Evolutionary conservation across 208 protist genomes (phyloP), one percentile per base, ranked within the genome.

Genomic region (Leptomonas pyrrhocoris): DNA sequence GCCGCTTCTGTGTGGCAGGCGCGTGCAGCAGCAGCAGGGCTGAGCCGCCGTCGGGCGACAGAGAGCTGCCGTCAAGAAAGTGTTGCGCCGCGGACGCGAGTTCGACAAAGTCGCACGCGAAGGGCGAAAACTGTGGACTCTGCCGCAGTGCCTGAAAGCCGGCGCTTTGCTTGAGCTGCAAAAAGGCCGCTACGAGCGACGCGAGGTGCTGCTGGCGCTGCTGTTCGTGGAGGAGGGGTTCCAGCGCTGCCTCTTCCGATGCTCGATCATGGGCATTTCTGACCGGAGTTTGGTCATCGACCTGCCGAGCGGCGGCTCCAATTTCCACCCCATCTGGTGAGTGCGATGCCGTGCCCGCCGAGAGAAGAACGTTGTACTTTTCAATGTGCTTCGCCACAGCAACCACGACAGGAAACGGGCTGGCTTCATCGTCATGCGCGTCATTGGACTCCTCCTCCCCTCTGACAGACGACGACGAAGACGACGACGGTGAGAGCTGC

Each of bases 51-150:
- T 54, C 13, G 21, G 31, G 55, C 21, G 21, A 45, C 30, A 60
- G 34, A 1, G 45, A 5, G 0, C 45, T 51, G 19, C 70, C 43
- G n/a, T 85, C 86, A 7, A 85, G 51, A 19, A 74, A 43, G 11
- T 66, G 76, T 65, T 92, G 75, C 15, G 78, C 79, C 8, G 72
- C 63, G 2, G 73, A 72, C 16, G 73, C 45, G 7, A 82, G 48
- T 34, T 89, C 81, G 2, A 78, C 58, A 30, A 89, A 84, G 58
- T 83, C 76, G 57, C 77, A 77, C 0, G 71, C 71, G 55, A 92
- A 89, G 19, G 77, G 65, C 3, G 77, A 61, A 54, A 77, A 75
- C 23, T 79, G 38, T 9, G 68, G 46, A 13, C 50, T 77, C 30
- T 77, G 74, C 15, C 77, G 86, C 58, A 92, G 43, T 0, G 60